Evolutionary conservation across 805 yeast genomes (phyloP).

Genomic region (Nakazawaea populi): DNA sequence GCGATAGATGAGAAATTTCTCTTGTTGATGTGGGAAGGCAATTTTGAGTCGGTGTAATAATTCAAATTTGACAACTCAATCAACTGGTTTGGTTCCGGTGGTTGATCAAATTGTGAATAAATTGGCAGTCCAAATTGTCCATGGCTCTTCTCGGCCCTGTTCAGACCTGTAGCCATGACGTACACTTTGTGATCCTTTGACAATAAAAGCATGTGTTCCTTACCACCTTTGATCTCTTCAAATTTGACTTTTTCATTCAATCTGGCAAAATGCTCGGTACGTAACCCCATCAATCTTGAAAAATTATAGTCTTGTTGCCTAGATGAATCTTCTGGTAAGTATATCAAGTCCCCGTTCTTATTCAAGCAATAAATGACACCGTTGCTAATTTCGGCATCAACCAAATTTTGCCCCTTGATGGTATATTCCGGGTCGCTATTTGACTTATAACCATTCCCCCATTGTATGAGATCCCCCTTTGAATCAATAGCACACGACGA

Average conservation of each 20-base stretch:
- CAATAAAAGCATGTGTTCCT: slow-evolving; percentile 60
- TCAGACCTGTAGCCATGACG: slow-evolving; percentile 53
- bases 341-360: slow-evolving; percentile 38
- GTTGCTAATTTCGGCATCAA: slow-evolving; percentile 42
- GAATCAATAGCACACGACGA: slow-evolving; percentile 56
- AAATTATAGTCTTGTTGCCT: slow-evolving; percentile 13
- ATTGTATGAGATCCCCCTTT: slow-evolving; percentile 69
- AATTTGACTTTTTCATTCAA: slow-evolving; percentile 12
- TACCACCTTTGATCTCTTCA: slow-evolving; percentile 51
- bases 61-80: slow-evolving; percentile 56
- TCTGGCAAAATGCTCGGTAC: background rate
- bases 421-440: slow-evolving; percentile 28
- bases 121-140: slow-evolving; percentile 87
- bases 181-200: slow-evolving; percentile 56
- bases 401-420: slow-evolving; percentile 41
- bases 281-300: slow-evolving; percentile 11
- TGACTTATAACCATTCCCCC: slow-evolving; percentile 43
- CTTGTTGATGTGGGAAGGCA: slow-evolving; percentile 9
- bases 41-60: slow-evolving; percentile 27
- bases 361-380: slow-evolving; percentile 46
- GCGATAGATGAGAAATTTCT: slow-evolving; percentile 57
- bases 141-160: slow-evolving; percentile 34
- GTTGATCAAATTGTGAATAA: slow-evolving; percentile 56
- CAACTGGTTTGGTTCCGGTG: slow-evolving; percentile 42
- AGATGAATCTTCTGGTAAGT: slow-evolving; percentile 24